Evolutionary conservation across 352 stramenopile genomes (phyloP).

Genomic region (Lagenidium sp.): DNA sequence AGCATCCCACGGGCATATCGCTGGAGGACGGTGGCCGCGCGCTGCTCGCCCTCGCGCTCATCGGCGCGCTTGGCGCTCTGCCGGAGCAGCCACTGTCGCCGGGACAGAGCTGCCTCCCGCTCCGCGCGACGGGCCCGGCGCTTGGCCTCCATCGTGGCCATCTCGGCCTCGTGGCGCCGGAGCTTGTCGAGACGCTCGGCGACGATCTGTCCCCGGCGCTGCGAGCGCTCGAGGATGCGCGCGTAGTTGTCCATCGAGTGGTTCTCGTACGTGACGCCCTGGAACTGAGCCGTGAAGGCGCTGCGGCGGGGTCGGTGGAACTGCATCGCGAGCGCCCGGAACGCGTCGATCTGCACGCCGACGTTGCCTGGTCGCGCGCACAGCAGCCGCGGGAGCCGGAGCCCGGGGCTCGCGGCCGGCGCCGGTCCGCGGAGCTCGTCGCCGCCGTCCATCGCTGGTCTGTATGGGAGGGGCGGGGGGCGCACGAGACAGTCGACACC

Average conservation of each 20-base stretch:
- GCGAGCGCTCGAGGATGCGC: constrained; percentile 47
- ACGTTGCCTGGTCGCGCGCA: constrained; percentile 59
- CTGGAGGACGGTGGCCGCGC: constrained; percentile 33
- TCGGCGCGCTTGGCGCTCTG: constrained; percentile 37
- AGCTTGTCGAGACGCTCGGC: constrained; percentile 41
- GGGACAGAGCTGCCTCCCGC: constrained; percentile 31
- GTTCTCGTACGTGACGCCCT: constrained; percentile 52
- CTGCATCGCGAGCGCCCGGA: constrained; percentile 43
- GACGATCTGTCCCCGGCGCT: constrained; percentile 27
- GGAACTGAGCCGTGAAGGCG: constrained; percentile 65
- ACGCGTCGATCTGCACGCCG: constrained; percentile 68
- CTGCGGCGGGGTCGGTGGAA: constrained; percentile 44
- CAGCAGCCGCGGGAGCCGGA: constrained; percentile 41
- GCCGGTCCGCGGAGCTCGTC: constrained; percentile 16
- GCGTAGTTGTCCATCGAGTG: constrained; percentile 62
- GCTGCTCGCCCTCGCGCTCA: constrained; percentile 25
- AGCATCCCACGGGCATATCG: constrained; percentile 25
- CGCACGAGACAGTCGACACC: too few species aligned
- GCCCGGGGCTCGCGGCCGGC: neutral
- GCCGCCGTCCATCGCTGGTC: constrained; percentile 3
- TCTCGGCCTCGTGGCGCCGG: constrained; percentile 27
- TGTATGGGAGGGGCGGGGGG: too few species aligned
- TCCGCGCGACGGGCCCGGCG: constrained; percentile 26
- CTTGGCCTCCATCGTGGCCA: constrained; percentile 27
- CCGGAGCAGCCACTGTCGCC: constrained; percentile 32